Evolutionary conservation across 1,284 basidiomycete genomes (phyloP), one percentile per base, ranked within the genome.

Genomic region (Ceratobasidium sp.): DNA sequence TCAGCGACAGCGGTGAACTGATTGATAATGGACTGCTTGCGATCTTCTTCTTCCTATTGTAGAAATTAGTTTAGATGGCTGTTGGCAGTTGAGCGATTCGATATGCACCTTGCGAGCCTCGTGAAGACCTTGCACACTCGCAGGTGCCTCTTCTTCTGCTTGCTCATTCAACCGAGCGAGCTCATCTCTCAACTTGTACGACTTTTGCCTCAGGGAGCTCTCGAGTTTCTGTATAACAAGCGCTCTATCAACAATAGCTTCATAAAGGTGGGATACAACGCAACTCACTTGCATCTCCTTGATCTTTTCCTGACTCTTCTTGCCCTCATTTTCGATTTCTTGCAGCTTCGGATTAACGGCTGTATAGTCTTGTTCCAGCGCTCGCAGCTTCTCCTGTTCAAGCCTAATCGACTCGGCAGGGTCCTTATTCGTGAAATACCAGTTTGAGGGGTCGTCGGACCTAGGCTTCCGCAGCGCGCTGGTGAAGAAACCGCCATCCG

Each of bases 131-230:
- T 86, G 84, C 18, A 95, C 84, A 76, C 87, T 88, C 16, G 86
- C 86, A 1, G 94, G 92, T 76, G 91, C 82, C 38, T 90, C 89
- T 59, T 92, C 89, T 72, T 90, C 89, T 23, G 87, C 84, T 76
- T 91, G 89, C 28, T 87, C 83, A 73, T 85, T 83, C 11, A 88
- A 77, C 6, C 79, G 77, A n/a, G 78, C 77, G 38, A 84, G 81
- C 7, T 77, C 73, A 12, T 76, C 66, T 77, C 81, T 83, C 23
- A 79, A 76, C 16, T 60, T 72, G 73, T 75, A 77, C 30, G 82
- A 75, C 33, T 77, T 76, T 23, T 80, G 78, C 11, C 78, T 73
- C 25, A 79, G 71, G 14, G 28, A 42, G 48, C 76, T 78, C 53
- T 78, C 79, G 61, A 73, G 77, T 6, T 30, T 49, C 83, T 84